Evolutionary conservation across 2,329 filamentous ascomycete genomes (phyloP).

Genomic region (Fusarium praegraminearum): DNA sequence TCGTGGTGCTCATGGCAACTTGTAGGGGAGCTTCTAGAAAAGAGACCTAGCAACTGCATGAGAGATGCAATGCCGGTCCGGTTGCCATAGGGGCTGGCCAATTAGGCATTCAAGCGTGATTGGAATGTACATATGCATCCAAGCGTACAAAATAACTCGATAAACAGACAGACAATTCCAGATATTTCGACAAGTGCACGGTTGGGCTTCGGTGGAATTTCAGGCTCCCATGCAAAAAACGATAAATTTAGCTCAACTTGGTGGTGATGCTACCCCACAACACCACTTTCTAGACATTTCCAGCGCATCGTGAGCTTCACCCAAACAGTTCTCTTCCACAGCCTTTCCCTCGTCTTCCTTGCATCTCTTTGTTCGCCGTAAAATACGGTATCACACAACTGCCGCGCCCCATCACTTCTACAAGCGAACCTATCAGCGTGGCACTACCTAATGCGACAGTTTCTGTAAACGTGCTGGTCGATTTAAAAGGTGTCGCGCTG

Average conservation of each 20-base stretch:
- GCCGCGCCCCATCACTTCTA: constrained; percentile 20
- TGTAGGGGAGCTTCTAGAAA: constrained; percentile 10
- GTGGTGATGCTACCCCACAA: constrained; percentile 44
- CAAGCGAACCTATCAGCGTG: constrained; percentile 45
- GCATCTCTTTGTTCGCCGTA: constrained; percentile 1
- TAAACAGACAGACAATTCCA: constrained; percentile 30
- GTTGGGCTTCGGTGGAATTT: not conserved
- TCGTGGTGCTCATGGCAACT: constrained; percentile 36
- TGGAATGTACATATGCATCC: constrained; percentile 6
- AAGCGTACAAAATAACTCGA: not conserved
- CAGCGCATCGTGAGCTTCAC: constrained; percentile 46
- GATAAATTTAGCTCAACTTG: constrained; percentile 19
- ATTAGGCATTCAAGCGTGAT: constrained; percentile 12
- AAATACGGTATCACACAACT: not conserved
- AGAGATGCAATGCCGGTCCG: constrained; percentile 32
- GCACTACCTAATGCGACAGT: not conserved
- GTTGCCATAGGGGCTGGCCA: constrained; percentile 25
- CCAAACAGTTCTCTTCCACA: not conserved
- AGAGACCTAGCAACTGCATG: not conserved
- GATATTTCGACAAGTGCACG: constrained; percentile 18
- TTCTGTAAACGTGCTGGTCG: constrained; percentile 11
- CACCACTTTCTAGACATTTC: constrained; percentile 40
- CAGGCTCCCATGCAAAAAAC: constrained; percentile 2
- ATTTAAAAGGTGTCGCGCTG: constrained; percentile 21
- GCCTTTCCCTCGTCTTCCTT: constrained; percentile 2